Percentiles rank a stretch among this genome's conserved stretches.
Evolutionary conservation across 2,329 filamentous ascomycete genomes (phyloP).

Genomic region (Fusarium succisae): DNA sequence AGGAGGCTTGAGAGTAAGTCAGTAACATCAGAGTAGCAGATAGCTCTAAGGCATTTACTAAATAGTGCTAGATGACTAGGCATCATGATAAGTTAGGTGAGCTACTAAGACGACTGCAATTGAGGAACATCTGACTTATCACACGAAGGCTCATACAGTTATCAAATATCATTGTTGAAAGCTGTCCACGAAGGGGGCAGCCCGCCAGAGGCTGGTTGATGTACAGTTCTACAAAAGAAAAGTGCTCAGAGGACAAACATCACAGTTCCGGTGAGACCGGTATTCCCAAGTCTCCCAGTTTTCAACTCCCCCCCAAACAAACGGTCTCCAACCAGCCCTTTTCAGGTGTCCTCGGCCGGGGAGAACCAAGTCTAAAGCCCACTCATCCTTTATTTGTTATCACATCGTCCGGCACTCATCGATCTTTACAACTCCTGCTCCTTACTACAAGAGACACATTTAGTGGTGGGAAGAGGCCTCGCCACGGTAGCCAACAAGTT

Average conservation of each 20-base stretch:
- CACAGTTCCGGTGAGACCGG: slow-evolving; percentile 36
- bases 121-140: not conserved
- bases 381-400: slow-evolving; percentile 34
- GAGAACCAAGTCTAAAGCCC: slow-evolving; percentile 38
- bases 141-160: not conserved
- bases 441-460: slow-evolving; percentile 36
- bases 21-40: not conserved
- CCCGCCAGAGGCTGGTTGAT: slow-evolving; percentile 41
- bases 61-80: not conserved
- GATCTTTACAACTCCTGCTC: slow-evolving; percentile 20
- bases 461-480: slow-evolving; percentile 71
- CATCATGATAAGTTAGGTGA: not conserved
- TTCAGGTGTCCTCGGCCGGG: slow-evolving; percentile 27
- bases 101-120: not conserved
- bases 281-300: slow-evolving; percentile 36
- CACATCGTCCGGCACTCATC: slow-evolving; percentile 21
- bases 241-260: slow-evolving; percentile 42
- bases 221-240: slow-evolving; percentile 48
- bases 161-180: slow-evolving; percentile 29
- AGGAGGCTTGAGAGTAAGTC: not conserved
- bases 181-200: slow-evolving; percentile 23
- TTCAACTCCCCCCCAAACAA: slow-evolving; percentile 31
- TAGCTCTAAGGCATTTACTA: not conserved
- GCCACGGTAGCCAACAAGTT: slow-evolving; percentile 92
- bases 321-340: slow-evolving; percentile 39